A percentile compares a stretch with the other conserved stretches of the same genome.
Conservation (phyloP, 2,329 filamentous ascomycete species). For the Blumeria graminis region DNA sequence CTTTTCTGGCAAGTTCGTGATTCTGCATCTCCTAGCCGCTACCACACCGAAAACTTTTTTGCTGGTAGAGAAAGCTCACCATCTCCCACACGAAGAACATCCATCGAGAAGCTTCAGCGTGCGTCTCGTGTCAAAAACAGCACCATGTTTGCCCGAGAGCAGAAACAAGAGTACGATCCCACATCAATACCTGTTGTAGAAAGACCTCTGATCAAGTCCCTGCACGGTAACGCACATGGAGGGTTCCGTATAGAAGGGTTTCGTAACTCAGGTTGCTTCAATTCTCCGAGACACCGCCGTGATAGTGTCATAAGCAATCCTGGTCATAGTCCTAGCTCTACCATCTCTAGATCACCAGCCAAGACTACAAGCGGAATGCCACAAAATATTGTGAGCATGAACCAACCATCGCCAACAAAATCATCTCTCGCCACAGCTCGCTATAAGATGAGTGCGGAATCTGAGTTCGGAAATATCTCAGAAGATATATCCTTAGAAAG, state of each 20-base stretch:
- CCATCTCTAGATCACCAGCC: constrained; percentile 17
- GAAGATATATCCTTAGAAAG: constrained; percentile 37
- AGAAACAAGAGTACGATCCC: constrained; percentile 81
- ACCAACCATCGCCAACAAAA: constrained; percentile 60
- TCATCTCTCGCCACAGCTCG: constrained; percentile 55
- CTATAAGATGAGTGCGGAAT: constrained; percentile 38
- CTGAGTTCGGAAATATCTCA: constrained; percentile 42
- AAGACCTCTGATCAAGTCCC: constrained; percentile 49
- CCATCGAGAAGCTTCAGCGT: constrained; percentile 84
- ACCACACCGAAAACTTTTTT: constrained; percentile 44
- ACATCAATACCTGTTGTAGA: constrained; percentile 54
- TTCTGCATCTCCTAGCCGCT: constrained; percentile 39
- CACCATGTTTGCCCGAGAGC: constrained; percentile 84
- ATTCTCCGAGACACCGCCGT: constrained; percentile 21
- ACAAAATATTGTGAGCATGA: constrained; percentile 33
- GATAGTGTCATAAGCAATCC: constrained; percentile 38
- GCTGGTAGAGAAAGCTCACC: constrained; percentile 29
- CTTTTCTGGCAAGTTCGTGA: constrained; percentile 71
- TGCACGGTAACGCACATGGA: constrained; percentile 48
- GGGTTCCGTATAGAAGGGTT: constrained; percentile 29
- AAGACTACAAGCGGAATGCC: constrained; percentile 11
- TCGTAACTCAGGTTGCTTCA: constrained; percentile 24
- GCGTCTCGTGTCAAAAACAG: constrained; percentile 94
- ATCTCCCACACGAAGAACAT: constrained; percentile 57
- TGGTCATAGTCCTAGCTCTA: constrained; percentile 23